Conservation (phyloP, 2,329 filamentous ascomycete genomes). For the Epicoccum sorghinum region DNA sequence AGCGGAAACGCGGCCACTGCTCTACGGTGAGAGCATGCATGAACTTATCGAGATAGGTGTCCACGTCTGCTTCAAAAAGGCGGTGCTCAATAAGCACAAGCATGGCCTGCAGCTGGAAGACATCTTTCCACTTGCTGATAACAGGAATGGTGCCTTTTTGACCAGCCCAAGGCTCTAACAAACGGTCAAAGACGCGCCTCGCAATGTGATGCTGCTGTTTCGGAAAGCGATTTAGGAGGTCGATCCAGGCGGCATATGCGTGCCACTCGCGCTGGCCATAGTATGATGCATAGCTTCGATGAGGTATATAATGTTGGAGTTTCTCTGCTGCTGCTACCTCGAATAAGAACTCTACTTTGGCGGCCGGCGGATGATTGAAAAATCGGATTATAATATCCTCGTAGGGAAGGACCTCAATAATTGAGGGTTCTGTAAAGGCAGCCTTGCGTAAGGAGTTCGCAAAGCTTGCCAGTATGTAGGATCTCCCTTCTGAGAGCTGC, state of each 20-base stretch:
- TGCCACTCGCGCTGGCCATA: constrained; percentile 52
- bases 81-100: constrained; percentile 51
- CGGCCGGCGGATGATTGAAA: constrained; percentile 49
- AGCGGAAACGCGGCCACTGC: constrained; percentile 55
- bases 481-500: constrained; percentile 39
- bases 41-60: constrained; percentile 46
- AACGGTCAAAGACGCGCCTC: constrained; percentile 37
- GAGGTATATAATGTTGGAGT: constrained; percentile 36
- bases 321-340: constrained; percentile 50
- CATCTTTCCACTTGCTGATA: constrained; percentile 56
- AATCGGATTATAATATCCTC: constrained; percentile 50
- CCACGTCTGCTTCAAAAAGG: constrained; percentile 33
- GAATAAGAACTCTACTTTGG: constrained; percentile 53
- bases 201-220: constrained; percentile 28
- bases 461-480: constrained; percentile 43
- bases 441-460: constrained; percentile 40
- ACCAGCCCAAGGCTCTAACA: constrained; percentile 51
- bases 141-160: constrained; percentile 53
- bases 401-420: constrained; percentile 42
- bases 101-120: constrained; percentile 55
- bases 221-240: constrained; percentile 51
- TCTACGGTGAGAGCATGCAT: constrained; percentile 53
- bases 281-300: constrained; percentile 50
- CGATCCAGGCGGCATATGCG: constrained; percentile 54
- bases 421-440: constrained; percentile 32